A percentile compares a stretch with the other conserved stretches of the same genome.
phyloP scores from a whole-genome alignment of 352 stramenopile species.

The Blastocystis sp. region DNA sequence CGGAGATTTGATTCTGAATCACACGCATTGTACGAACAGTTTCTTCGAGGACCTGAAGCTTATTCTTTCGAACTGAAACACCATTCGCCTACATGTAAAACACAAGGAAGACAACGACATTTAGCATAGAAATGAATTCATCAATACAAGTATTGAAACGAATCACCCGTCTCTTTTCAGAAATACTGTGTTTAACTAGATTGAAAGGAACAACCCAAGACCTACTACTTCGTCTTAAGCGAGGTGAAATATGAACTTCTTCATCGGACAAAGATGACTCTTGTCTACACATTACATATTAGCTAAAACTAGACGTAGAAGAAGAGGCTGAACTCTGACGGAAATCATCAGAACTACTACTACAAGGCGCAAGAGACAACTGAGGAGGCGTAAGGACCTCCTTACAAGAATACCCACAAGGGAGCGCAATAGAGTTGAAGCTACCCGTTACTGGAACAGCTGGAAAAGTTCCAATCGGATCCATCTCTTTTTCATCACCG shows the following conservation, averaged over 20 bases:
- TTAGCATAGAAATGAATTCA: constrained; percentile 48
- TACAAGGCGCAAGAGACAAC: not conserved
- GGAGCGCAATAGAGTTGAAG: constrained; percentile 54
- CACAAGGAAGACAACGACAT: not conserved
- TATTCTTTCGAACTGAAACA: constrained; percentile 49
- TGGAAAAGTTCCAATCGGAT: not conserved
- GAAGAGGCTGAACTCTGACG: not conserved
- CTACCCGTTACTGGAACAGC: not conserved
- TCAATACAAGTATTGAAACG: constrained; percentile 66
- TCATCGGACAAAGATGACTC: constrained; percentile 1
- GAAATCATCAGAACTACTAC: too few species aligned
- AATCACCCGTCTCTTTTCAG: constrained; percentile 53
- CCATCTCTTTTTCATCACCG: not conserved
- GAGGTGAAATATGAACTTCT: not conserved
- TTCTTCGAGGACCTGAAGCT: constrained; percentile 25
- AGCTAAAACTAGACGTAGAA: not conserved
- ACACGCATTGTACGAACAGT: not conserved
- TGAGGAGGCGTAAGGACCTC: not conserved
- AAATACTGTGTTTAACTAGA: constrained; percentile 63
- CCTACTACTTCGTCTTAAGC: constrained; percentile 36
- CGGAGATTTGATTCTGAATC: constrained; percentile 34
- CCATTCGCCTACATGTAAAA: constrained; percentile 19
- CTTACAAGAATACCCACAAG: not conserved
- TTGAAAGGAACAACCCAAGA: not conserved
- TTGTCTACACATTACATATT: not conserved